phyloP scores from a whole-genome alignment of 768 basidiomycete species.

The Lentinula boryana region DNA sequence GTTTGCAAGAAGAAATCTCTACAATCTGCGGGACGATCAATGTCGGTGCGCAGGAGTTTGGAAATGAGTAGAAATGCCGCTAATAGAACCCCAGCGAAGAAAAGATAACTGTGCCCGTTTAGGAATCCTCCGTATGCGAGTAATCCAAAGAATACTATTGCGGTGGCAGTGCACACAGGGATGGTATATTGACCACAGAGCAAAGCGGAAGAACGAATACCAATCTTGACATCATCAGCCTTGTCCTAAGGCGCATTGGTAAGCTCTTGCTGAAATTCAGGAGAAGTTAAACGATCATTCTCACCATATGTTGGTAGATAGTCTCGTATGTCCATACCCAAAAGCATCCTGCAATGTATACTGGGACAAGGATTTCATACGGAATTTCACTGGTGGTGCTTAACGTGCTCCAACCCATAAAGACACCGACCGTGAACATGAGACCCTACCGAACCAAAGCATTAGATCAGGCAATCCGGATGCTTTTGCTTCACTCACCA shows the following conservation, averaged over 20 bases:
- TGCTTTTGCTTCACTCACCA: constrained; percentile 12
- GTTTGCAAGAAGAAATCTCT: constrained; percentile 20
- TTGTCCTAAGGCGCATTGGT: constrained; percentile 39
- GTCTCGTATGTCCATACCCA: constrained; percentile 28
- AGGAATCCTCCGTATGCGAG: constrained; percentile 38
- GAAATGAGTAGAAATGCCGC: constrained; percentile 16
- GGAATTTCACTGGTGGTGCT: constrained; percentile 16
- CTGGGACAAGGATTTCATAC: constrained; percentile 17
- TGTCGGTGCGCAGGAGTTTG: constrained; percentile 17
- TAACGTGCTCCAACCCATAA: constrained; percentile 26
- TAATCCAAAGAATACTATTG: constrained; percentile 35
- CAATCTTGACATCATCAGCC: constrained; percentile 47
- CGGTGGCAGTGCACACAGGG: constrained; percentile 40
- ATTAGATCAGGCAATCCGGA: background rate
- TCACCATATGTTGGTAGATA: constrained; percentile 26
- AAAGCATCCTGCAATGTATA: constrained; percentile 20
- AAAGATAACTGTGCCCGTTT: constrained; percentile 36
- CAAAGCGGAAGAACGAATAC: constrained; percentile 55
- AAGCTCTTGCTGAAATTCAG: background rate
- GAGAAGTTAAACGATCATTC: background rate
- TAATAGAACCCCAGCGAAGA: constrained; percentile 18
- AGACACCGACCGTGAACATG: constrained; percentile 25
- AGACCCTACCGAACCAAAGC: constrained; percentile 16
- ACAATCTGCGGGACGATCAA: constrained; percentile 22
- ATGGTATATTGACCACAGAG: constrained; percentile 42